These are phyloP conservation scores for Dioscorea alata DNA, from an alignment of 106 monocot genomes.

Conservation along the genomic window DNA sequence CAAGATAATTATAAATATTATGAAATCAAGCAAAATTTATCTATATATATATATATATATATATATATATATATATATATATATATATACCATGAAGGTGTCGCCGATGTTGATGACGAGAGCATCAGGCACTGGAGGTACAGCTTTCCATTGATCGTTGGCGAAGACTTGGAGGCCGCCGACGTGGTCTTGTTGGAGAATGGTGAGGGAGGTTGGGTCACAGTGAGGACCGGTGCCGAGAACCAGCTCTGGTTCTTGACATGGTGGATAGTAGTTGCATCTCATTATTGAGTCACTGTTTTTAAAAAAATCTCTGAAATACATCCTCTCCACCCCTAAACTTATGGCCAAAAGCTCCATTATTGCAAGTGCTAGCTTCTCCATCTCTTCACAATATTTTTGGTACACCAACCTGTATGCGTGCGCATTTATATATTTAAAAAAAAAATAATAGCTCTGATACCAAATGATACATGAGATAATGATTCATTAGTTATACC, in stretches of 20 bases:
- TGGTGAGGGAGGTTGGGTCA: constrained; percentile 55
- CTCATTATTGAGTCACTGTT: constrained; percentile 57
- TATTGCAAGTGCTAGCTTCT: constrained; percentile 37
- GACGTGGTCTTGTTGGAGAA: constrained; percentile 54
- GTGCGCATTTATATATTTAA: no score
- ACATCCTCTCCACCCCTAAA: constrained; percentile 40
- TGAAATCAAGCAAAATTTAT: no score
- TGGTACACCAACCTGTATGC: constrained; percentile 51
- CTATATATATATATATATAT: no score
- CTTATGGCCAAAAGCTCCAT: constrained; percentile 78
- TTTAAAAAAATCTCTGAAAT: constrained; percentile 65
- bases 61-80: no score
- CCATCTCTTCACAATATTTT: constrained; percentile 63
- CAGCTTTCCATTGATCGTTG: constrained; percentile 27
- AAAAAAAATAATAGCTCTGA: no score
- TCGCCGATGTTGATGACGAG: constrained; percentile 71
- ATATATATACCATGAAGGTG: constrained; percentile 57
- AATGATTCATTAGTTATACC: constrained; percentile 15
- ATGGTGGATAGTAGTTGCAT: constrained; percentile 68
- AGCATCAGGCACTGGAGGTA: constrained; percentile 38
- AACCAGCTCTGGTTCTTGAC: constrained; percentile 59
- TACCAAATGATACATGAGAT: no score
- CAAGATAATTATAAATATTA: no score
- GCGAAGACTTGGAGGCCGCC: constrained; percentile 49
- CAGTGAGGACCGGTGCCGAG: constrained; percentile 68